These are phyloP conservation scores for Hypoxylon fragiforme DNA, from an alignment of 495 filamentous ascomycete genomes.

Conservation along the genomic window DNA sequence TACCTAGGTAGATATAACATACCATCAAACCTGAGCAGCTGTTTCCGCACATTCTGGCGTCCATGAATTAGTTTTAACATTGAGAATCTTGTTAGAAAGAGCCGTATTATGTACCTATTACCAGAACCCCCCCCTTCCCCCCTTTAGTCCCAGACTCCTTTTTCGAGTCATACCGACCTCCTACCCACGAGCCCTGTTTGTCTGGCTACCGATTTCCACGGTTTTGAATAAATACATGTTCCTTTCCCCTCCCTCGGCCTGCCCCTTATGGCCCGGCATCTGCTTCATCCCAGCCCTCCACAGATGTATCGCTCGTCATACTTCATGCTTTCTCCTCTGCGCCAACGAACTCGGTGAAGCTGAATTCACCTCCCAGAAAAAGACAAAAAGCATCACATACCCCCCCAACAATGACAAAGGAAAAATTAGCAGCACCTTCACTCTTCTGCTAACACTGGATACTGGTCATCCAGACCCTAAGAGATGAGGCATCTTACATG, in stretches of 20 bases:
- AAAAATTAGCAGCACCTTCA: slow-evolving; percentile 11
- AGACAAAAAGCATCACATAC: slow-evolving; percentile 19
- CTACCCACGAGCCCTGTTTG: slow-evolving; percentile 5
- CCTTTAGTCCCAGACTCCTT: slow-evolving; percentile 2
- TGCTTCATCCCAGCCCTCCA: background rate
- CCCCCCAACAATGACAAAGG: slow-evolving; percentile 23
- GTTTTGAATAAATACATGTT: slow-evolving; percentile 28
- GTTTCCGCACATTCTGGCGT: no score
- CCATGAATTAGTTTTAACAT: no score
- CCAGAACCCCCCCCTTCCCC: slow-evolving; percentile 12
- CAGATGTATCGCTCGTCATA: slow-evolving; percentile 22
- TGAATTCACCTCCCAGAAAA: slow-evolving; percentile 10
- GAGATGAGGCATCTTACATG: slow-evolving; percentile 1
- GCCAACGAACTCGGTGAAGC: slow-evolving; percentile 5
- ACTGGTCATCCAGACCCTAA: slow-evolving; percentile 12
- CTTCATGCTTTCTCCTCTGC: slow-evolving; percentile 14
- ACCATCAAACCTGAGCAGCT: no score
- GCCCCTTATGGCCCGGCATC: slow-evolving; percentile 25
- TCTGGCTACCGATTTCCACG: slow-evolving; percentile 9
- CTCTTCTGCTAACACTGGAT: slow-evolving; percentile 11
- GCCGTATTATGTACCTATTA: slow-evolving; percentile 39
- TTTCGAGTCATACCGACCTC: slow-evolving; percentile 8
- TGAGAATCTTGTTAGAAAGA: slow-evolving; percentile 22
- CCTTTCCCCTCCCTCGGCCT: slow-evolving; percentile 17
- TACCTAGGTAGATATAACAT: no score